Evolutionary conservation across 192 early-diverging fungal species (phyloP), one percentile per base, ranked within the genome.

Genomic region (Coemansia sp.): DNA sequence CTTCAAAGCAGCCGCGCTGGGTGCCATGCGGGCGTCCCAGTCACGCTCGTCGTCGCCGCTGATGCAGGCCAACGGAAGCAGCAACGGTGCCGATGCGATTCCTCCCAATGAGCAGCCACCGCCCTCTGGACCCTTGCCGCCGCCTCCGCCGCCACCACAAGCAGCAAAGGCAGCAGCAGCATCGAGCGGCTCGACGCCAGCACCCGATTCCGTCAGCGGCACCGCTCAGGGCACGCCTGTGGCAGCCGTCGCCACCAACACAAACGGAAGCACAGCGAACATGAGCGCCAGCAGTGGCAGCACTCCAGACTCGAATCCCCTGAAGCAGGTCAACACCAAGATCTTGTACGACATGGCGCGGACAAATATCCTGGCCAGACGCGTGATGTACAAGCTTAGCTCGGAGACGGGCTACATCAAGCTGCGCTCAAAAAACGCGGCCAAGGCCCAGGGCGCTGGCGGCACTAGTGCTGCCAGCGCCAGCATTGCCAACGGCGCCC

Each of bases 381-480:
- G 76, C 34, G 62, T 71, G 36, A 60, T 74, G 25, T 74, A 67
- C 46, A 67, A 64, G 10, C 67, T 79, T 34, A 79, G 76, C 61
- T 67, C 64, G 11, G 76, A 79, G 22, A 79, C 76, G 1, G 76
- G 76, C 4, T 73, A 65, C 39, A 65, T 79, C 64, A 79, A 79
- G 62, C 71, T 79, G 14, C 71, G 76, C 61, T 69, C 70, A 27
- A 67, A 61, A 50, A 64, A 71, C 1, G 45, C 62, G 0, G 14
- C 70, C 1, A 68, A 66, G 46, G 18, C 63, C 1, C 52, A 49
- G 8, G 62, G 28, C 4, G 27, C 54, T 18, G 28, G 29, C 6
- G 35, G 29, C 6, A 25, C 53, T 8, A 42, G 60, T 13, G 56
- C 36, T 13, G 49, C 36, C 16, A 42, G 13, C 0, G 1, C 47